Conservation (phyloP, 169 alveolate genomes). For the Plasmodium falciparum region DNA sequence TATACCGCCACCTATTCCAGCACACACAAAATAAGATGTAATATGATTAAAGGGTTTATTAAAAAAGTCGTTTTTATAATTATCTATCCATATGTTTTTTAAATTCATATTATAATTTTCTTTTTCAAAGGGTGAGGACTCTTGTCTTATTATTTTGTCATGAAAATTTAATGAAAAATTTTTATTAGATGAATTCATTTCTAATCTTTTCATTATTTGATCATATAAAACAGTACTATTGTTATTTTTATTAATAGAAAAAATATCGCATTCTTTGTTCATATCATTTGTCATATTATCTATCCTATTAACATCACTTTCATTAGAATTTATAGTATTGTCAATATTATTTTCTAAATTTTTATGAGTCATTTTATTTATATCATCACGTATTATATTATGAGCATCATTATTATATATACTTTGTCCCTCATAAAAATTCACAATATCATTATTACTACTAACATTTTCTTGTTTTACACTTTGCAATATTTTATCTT, state of each 20-base stretch:
- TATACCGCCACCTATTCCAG: constrained; percentile 97
- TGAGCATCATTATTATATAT: background rate
- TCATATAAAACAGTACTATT: constrained; percentile 13
- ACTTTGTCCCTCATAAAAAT: background rate
- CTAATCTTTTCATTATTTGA: constrained; percentile 24
- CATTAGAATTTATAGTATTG: background rate
- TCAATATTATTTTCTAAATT: background rate
- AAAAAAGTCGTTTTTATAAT: constrained; percentile 60
- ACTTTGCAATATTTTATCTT: background rate
- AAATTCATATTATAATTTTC: constrained; percentile 33
- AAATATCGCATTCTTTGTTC: constrained; percentile 12
- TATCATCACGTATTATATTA: background rate
- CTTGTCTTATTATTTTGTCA: constrained; percentile 21
- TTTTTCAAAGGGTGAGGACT: constrained; percentile 17
- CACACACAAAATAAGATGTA: constrained; percentile 86
- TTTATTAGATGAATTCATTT: constrained; percentile 29
- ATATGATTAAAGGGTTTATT: constrained; percentile 68
- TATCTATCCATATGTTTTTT: constrained; percentile 40
- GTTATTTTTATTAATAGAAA: constrained; percentile 7
- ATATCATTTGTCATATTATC: background rate
- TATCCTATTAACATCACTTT: background rate
- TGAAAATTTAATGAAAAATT: constrained; percentile 17
- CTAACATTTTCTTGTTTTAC: constrained; percentile 1
- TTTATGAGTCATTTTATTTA: background rate
- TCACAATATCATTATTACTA: constrained; percentile 1